Conservation (phyloP, 345 rosid species). For the Cochlearia excelsa region DNA sequence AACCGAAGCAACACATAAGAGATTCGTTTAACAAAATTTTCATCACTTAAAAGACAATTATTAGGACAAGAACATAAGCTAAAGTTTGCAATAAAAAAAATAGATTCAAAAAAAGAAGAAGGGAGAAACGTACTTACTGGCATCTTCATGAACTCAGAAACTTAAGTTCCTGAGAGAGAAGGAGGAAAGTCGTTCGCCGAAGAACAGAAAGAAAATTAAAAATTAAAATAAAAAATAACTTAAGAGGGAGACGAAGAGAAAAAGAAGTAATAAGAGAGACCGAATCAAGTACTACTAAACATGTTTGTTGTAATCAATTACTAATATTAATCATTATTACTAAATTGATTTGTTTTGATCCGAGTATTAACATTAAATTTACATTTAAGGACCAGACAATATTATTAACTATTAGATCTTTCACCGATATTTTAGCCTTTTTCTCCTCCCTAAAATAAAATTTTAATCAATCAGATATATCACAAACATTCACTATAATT, state of each 20-base stretch:
- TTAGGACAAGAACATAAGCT: background rate
- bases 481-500: no score
- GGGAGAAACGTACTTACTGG: slow-evolving; percentile 97
- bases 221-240: background rate
- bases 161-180: slow-evolving; percentile 33
- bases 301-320: slow-evolving; percentile 32
- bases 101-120: background rate
- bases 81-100: slow-evolving; percentile 9
- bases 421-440: slow-evolving; percentile 9
- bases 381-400: slow-evolving; percentile 28
- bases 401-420: slow-evolving; percentile 10
- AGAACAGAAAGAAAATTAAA: slow-evolving; percentile 11
- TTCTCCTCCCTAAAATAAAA: slow-evolving; percentile 4
- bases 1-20: slow-evolving; percentile 7
- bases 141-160: slow-evolving; percentile 74
- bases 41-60: slow-evolving; percentile 12
- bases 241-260: slow-evolving; percentile 36
- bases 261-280: slow-evolving; percentile 24
- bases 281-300: slow-evolving; percentile 14
- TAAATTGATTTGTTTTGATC: slow-evolving; percentile 24
- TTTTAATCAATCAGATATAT: background rate
- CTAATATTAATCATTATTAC: slow-evolving; percentile 22
- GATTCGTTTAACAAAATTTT: slow-evolving; percentile 16
- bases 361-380: slow-evolving; percentile 23
- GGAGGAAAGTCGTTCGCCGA: slow-evolving; percentile 14